Evolutionary conservation across 2,329 filamentous ascomycete genomes (phyloP), one percentile per base, ranked within the genome.

Genomic region (Botryotinia calthae): DNA sequence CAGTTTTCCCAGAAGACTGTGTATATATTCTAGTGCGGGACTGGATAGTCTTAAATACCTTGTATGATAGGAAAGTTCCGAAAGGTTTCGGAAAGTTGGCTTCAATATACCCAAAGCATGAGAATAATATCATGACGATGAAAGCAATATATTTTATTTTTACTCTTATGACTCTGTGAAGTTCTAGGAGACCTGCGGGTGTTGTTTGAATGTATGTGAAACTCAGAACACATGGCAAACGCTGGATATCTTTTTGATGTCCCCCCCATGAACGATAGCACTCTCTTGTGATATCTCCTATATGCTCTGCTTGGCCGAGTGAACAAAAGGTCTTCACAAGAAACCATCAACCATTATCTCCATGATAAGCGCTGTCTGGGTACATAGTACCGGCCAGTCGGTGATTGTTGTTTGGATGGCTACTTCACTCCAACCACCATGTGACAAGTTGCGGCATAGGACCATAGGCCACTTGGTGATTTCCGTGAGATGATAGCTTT

Each of bases 61-160:
- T 67, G 48, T 72, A 66, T 59, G 34, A 72, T 67, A 72, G 62
- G 70, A 72, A 66, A 28, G 46, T 51, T 31, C 48, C 16, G 31
- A 54, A 34, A 59, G 54, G 31, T 25, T 54, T 37, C 25, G 51
- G 62, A 58, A 44, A 44, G 25, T 51, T 42, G 22, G 48, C 40
- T 31, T 71, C 37, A 59, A 71, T 42, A 44, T 71, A 56, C 70
- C 61, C 61, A 40, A 66, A 66, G 48, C 51, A 28, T 66, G 25
- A 66, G 70, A 48, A 65, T 58, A 25, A 44, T 54, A 61, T 44
- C 25, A 71, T 44, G 69, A 56, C n/a, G 16, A 65, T 20, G 51
- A 56, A 65, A 63, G 22, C 7, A 71, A 51, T 34, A 51, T 34
- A 65, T 54, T 66, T 40, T 44, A 65, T 51, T 48, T 65, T n/a